Base-by-base conservation (phyloP, 768 basidiomycete genomes). In the Suillus occidentalis region DNA sequence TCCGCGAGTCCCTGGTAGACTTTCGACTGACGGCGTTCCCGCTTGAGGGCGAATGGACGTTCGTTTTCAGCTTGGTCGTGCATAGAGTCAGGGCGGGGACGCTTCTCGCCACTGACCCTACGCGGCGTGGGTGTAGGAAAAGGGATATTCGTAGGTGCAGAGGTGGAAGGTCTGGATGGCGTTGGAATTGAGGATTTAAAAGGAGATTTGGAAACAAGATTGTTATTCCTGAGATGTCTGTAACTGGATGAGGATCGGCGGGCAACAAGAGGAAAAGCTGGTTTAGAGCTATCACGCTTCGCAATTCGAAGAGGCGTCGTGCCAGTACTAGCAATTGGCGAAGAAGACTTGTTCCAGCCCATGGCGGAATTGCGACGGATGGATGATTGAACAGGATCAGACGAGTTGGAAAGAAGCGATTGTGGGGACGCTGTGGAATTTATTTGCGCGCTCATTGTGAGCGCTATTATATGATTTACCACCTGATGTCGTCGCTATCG, bases 161-260 rank as follows among this genome's bases (percentile, higher is more conserved):
- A 72, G 1, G 64, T 40, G 18, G 68, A 71, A 0, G 73, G 72
- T 64, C 52, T 66, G 4, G 83, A 75, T 39, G 85, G 80, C n/a
- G 82, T 80, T 57, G 86, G 82, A 31, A 85, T 80, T 66, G 87
- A 85, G 3, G 85, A 85, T 70, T 90, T 91, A 80, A 95, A 95
- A 12, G 92, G 92, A 13, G 93, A 95, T 69, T 93, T 93, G 36
- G 89, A 88, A 20, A 95, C 93, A 63, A 94, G 87, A 72, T 89
- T 88, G 73, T 88, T 91, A 70, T 80, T 88, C 70, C 83, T 84
- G 68, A 94, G 84, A 75, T 92, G 92, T 68, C 85, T 89, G 78
- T 89, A 94, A 75, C 90, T 92, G 49, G 87, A 89, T 9, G 91
- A 92, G 18, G 86, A 83, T 50, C 92, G 84, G 39, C 92, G 86